phyloP scores from a whole-genome alignment of 1,284 basidiomycete species.

The Marasmius sp. region DNA sequence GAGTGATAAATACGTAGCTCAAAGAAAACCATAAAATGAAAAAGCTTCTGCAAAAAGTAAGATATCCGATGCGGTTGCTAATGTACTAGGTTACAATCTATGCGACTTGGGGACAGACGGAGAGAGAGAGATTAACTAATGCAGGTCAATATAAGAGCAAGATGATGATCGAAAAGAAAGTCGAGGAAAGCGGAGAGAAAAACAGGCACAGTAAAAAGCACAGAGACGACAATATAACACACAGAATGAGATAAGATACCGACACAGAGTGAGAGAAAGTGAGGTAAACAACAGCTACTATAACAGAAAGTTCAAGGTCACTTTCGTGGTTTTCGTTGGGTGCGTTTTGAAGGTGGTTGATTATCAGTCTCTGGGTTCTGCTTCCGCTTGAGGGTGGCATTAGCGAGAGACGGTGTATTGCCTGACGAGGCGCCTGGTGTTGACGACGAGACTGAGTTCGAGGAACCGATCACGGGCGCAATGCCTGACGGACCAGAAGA shows the following conservation, averaged over 20 bases:
- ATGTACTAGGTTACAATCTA: conserved; percentile 49
- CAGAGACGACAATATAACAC: background rate
- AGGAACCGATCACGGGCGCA: conserved; percentile 21
- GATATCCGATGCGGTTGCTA: conserved; percentile 35
- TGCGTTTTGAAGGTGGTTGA: background rate
- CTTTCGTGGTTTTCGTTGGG: conserved; percentile 1
- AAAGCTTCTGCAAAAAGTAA: conserved; percentile 24
- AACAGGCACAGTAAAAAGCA: conserved; percentile 15
- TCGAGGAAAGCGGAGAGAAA: conserved; percentile 23
- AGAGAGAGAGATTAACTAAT: conserved; percentile 3
- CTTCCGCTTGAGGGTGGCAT: conserved; percentile 52
- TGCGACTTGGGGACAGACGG: conserved; percentile 33
- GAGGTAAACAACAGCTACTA: background rate
- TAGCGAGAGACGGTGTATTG: conserved; percentile 49
- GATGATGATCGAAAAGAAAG: conserved; percentile 21
- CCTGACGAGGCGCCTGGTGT: conserved; percentile 32
- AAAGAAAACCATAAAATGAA: conserved; percentile 34
- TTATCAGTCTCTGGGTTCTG: background rate
- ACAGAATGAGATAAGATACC: conserved; percentile 1
- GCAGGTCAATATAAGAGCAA: conserved; percentile 22
- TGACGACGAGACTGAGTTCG: background rate
- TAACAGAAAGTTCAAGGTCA: background rate
- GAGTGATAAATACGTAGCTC: conserved; percentile 31
- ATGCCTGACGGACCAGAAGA: conserved; percentile 15
- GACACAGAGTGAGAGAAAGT: background rate